Conservation (phyloP, 2,329 filamentous ascomycete genomes). For the Bipolaris sorokiniana region DNA sequence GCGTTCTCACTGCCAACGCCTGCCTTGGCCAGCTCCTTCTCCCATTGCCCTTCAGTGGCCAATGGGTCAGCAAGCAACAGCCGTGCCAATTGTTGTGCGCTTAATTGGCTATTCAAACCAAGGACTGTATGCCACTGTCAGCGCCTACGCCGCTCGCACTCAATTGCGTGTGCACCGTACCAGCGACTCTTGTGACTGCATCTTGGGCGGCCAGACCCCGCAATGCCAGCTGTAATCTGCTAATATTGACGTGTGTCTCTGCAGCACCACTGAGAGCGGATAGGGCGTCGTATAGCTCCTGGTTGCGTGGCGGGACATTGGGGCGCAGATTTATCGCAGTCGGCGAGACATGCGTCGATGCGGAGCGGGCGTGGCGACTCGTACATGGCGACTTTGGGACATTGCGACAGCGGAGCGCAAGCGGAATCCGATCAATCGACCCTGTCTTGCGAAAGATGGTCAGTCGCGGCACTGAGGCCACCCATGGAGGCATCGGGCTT, state of each 20-base stretch:
- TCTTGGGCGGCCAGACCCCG: conserved; percentile 64
- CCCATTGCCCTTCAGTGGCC: conserved; percentile 51
- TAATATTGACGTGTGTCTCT: conserved; percentile 68
- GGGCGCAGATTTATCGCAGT: conserved; percentile 61
- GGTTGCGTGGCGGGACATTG: conserved; percentile 59
- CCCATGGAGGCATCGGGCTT: conserved; percentile 53
- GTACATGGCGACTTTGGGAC: conserved; percentile 21
- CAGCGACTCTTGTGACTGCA: conserved; percentile 62
- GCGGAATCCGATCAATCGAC: conserved; percentile 35
- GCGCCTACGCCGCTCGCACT: neutral
- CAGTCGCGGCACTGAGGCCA: conserved; percentile 45
- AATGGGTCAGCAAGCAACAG: conserved; percentile 60
- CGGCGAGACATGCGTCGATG: conserved; percentile 55
- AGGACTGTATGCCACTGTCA: conserved; percentile 52
- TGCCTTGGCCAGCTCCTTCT: conserved; percentile 48
- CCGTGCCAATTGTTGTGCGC: conserved; percentile 70
- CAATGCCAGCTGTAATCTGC: conserved; percentile 73
- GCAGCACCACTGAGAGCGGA: conserved; percentile 66
- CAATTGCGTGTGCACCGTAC: conserved; percentile 45
- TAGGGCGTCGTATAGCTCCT: conserved; percentile 66
- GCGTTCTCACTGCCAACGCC: conserved; percentile 44
- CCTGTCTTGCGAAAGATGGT: conserved; percentile 32
- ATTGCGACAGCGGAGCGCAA: conserved; percentile 36
- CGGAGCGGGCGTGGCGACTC: conserved; percentile 40
- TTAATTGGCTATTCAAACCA: conserved; percentile 57